Evolutionary conservation across 306 rosid genomes (phyloP).

Genomic region (Sechiopsis laciniata): DNA sequence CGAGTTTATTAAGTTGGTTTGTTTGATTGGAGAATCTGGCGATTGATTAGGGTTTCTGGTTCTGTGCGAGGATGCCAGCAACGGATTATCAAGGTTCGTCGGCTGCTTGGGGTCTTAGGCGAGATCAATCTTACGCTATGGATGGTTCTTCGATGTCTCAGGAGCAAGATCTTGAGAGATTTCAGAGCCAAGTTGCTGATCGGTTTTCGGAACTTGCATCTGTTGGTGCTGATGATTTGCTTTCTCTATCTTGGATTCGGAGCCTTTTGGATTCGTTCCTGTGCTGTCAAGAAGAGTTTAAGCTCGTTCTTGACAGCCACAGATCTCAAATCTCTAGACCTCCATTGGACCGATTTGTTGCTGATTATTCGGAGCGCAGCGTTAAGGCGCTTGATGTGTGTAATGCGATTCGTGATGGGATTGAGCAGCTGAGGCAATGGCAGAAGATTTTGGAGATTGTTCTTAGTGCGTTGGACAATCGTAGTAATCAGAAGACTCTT

Average conservation of each 20-base stretch:
- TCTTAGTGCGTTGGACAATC: constrained; percentile 49
- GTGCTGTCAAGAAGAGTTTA: constrained; percentile 58
- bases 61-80: constrained; percentile 55
- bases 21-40: neutral
- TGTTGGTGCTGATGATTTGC: constrained; percentile 33
- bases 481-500: constrained; percentile 36
- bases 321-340: constrained; percentile 30
- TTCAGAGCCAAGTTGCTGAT: constrained; percentile 52
- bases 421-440: constrained; percentile 81
- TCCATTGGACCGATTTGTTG: constrained; percentile 57
- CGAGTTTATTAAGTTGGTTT: neutral
- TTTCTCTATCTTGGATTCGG: constrained; percentile 67
- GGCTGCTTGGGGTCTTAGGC: constrained; percentile 37
- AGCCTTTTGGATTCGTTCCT: constrained; percentile 64
- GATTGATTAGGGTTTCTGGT: constrained; percentile 16
- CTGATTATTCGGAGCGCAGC: constrained; percentile 68
- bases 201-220: constrained; percentile 47
- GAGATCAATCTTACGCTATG: constrained; percentile 46
- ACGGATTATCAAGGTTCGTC: constrained; percentile 59
- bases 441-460: constrained; percentile 71
- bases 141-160: constrained; percentile 31
- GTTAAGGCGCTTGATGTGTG: constrained; percentile 83
- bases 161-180: constrained; percentile 48
- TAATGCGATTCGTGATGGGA: constrained; percentile 82
- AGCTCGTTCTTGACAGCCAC: constrained; percentile 39